These are phyloP conservation scores for Zopfia rhizophila DNA, from an alignment of 2,329 filamentous ascomycete species.

Conservation along the genomic window DNA sequence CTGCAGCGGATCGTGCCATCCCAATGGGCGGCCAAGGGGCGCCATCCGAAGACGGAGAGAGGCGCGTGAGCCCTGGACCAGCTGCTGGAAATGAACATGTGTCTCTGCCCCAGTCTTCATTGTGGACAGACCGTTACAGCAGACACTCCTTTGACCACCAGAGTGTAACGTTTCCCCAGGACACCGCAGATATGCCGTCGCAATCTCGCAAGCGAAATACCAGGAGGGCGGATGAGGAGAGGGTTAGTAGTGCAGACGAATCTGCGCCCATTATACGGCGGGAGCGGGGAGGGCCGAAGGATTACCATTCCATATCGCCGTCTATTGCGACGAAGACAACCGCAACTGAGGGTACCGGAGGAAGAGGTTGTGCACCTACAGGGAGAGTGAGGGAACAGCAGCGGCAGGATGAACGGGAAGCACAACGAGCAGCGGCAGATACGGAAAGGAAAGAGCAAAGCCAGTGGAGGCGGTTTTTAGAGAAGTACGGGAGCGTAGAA, in stretches of 20 bases:
- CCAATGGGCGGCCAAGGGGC: constrained; percentile 9
- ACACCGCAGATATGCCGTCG: too few relatives aligned
- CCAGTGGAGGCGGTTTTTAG: constrained; percentile 66
- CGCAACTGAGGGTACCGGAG: not conserved
- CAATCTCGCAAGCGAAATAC: too few relatives aligned
- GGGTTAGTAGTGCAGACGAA: constrained; percentile 49
- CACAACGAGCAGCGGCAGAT: constrained; percentile 33
- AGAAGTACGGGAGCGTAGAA: constrained; percentile 75
- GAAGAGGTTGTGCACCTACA: not conserved
- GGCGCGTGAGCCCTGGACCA: constrained; percentile 1
- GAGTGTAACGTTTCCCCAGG: too few relatives aligned
- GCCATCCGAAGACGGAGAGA: constrained; percentile 1
- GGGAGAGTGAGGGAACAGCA: constrained; percentile 3
- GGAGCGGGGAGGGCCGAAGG: constrained; percentile 9
- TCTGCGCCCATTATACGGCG: constrained; percentile 35
- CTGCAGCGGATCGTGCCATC: constrained; percentile 3
- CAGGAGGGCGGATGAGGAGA: not conserved
- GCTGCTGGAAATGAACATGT: not conserved
- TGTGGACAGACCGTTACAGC: too few relatives aligned
- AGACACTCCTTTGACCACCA: too few relatives aligned
- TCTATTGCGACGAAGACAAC: constrained; percentile 13
- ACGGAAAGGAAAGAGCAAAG: constrained; percentile 35
- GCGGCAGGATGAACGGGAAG: constrained; percentile 26
- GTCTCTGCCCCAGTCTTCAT: not conserved
- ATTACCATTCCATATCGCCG: constrained; percentile 40